Conservation (phyloP, 2,329 filamentous ascomycete species). For the Zymoseptoria passerinii region DNA sequence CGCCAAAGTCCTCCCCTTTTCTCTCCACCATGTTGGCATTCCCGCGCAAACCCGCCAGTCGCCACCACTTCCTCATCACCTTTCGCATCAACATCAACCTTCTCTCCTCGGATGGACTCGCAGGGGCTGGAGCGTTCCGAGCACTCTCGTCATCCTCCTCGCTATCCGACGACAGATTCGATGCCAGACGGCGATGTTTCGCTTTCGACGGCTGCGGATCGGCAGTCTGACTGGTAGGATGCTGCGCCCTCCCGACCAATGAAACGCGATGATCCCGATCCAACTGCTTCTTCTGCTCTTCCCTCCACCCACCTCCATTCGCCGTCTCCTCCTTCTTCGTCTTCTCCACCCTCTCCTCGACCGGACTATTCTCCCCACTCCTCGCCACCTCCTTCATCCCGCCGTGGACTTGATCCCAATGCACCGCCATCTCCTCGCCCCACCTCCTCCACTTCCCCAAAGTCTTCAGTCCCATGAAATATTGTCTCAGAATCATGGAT, state of each 20-base stretch:
- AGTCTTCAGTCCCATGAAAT: slow-evolving; percentile 79
- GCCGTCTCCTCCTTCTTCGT: background rate
- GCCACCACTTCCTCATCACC: slow-evolving; percentile 66
- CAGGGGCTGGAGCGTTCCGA: slow-evolving; percentile 31
- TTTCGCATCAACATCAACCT: slow-evolving; percentile 59
- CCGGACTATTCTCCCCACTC: background rate
- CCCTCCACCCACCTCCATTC: background rate
- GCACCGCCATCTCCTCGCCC: slow-evolving; percentile 51
- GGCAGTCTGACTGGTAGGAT: slow-evolving; percentile 1
- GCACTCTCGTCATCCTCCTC: slow-evolving; percentile 37
- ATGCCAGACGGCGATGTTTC: background rate
- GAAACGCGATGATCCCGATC: slow-evolving; percentile 8
- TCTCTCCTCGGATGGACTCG: slow-evolving; percentile 29
- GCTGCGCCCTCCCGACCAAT: slow-evolving; percentile 16
- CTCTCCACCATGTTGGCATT: slow-evolving; percentile 42
- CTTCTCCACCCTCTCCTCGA: background rate
- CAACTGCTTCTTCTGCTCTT: slow-evolving; percentile 1
- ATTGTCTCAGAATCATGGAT: slow-evolving; percentile 77
- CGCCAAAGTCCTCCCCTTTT: slow-evolving; percentile 51
- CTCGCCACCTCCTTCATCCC: slow-evolving; percentile 40
- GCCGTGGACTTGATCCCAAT: slow-evolving; percentile 60
- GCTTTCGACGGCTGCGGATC: background rate
- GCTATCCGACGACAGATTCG: slow-evolving; percentile 18
- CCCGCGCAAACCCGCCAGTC: slow-evolving; percentile 54
- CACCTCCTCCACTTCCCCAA: slow-evolving; percentile 67